These are phyloP conservation scores for Psilocybe cyanescens DNA, from an alignment of 768 basidiomycete species.

Conservation along the genomic window DNA sequence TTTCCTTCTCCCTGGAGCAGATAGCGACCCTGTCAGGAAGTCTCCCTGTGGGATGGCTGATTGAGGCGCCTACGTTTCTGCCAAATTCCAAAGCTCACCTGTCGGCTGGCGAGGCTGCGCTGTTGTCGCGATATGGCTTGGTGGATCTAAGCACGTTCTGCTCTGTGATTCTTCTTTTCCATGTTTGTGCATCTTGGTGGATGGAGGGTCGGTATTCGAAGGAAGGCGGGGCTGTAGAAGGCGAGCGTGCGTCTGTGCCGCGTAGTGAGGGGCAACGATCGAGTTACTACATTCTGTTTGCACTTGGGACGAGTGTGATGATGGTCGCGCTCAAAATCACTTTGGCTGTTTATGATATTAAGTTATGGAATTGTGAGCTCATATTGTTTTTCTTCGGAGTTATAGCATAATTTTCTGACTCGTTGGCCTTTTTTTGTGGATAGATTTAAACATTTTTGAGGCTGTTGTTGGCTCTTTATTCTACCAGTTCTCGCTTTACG, in stretches of 20 bases:
- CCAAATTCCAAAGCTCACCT: conserved; percentile 41
- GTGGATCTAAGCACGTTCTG: conserved; percentile 83
- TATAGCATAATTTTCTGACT: background rate
- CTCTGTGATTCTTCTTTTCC: conserved; percentile 77
- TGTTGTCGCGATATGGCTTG: conserved; percentile 74
- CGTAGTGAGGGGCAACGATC: conserved; percentile 68
- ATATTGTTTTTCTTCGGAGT: background rate
- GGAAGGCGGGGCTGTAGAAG: conserved; percentile 59
- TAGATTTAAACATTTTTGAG: conserved; percentile 83
- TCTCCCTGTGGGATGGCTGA: conserved; percentile 71
- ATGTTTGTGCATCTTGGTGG: conserved; percentile 80
- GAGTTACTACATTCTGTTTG: conserved; percentile 69
- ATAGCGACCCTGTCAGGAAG: conserved; percentile 30
- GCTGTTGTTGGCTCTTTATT: conserved; percentile 73
- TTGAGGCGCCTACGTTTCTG: conserved; percentile 72
- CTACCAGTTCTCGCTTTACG: conserved; percentile 91
- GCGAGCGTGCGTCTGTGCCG: conserved; percentile 77
- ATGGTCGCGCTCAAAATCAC: conserved; percentile 53
- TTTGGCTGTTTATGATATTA: conserved; percentile 44
- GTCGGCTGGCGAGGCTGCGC: conserved; percentile 55
- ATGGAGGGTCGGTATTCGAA: conserved; percentile 59
- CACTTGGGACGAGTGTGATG: conserved; percentile 52
- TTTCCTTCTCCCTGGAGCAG: conserved; percentile 53
- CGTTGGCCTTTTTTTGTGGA: background rate
- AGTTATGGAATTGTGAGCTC: conserved; percentile 74